Percentiles rank a stretch among this genome's conserved stretches.
Evolutionary conservation across 106 monocot genomes (phyloP).

Genomic region (Allium cepa): DNA sequence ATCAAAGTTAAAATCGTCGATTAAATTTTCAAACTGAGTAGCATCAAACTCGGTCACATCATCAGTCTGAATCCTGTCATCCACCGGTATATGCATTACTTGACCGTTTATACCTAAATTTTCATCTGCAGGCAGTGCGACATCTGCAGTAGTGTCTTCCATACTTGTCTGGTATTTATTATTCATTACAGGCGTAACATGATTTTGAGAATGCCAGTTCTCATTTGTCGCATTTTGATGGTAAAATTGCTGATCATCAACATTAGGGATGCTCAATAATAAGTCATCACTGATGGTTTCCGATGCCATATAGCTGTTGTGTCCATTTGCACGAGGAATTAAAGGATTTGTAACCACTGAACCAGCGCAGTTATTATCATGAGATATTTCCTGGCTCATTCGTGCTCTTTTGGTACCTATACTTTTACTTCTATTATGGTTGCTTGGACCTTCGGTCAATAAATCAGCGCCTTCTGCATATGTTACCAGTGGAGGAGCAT

Average conservation of each 20-base stretch:
- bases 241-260: slow-evolving; percentile 15
- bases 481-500: neutral
- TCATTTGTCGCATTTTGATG: slow-evolving; percentile 17
- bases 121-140: slow-evolving; percentile 29
- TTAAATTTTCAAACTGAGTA: slow-evolving; percentile 55
- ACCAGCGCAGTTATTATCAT: slow-evolving; percentile 29
- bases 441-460: neutral
- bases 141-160: slow-evolving; percentile 9
- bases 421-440: slow-evolving; percentile 12
- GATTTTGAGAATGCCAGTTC: slow-evolving; percentile 11
- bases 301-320: slow-evolving; percentile 6
- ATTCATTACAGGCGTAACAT: slow-evolving; percentile 20
- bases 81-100: slow-evolving; percentile 30
- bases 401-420: slow-evolving; percentile 9
- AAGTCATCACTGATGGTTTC: neutral
- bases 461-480: too few species aligned
- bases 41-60: slow-evolving; percentile 50
- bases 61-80: slow-evolving; percentile 36
- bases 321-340: slow-evolving; percentile 9
- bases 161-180: slow-evolving; percentile 23
- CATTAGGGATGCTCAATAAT: slow-evolving; percentile 2
- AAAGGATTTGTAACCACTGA: slow-evolving; percentile 7
- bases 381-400: slow-evolving; percentile 21
- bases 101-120: slow-evolving; percentile 19
- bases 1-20: slow-evolving; percentile 17